These are phyloP conservation scores for Rhynchospora pubera DNA, from an alignment of 176 grass and related monocot species.

Conservation along the genomic window DNA sequence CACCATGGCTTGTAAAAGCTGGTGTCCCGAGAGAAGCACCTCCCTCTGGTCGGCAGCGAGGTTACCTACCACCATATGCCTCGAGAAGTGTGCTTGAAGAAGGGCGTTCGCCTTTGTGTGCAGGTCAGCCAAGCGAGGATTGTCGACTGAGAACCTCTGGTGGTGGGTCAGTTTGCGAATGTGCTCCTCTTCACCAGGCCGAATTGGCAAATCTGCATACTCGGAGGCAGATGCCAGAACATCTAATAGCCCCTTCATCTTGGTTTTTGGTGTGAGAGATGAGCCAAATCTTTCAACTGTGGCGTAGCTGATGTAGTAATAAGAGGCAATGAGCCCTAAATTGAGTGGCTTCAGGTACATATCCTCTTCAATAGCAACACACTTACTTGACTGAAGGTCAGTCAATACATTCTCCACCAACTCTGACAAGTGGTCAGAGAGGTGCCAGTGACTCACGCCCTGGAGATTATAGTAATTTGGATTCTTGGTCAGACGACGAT, in stretches of 20 bases:
- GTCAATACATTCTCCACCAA: constrained; percentile 55
- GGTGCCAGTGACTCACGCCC: constrained; percentile 85
- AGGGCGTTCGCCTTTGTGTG: constrained; percentile 88
- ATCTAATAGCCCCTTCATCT: constrained; percentile 88
- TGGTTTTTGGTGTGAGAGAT: constrained; percentile 74
- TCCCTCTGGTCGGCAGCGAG: constrained; percentile 77
- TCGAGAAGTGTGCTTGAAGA: constrained; percentile 88
- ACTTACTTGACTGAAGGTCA: constrained; percentile 76
- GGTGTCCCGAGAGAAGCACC: constrained; percentile 75
- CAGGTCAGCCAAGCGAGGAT: constrained; percentile 67
- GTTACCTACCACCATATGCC: constrained; percentile 68
- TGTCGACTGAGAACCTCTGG: constrained; percentile 91
- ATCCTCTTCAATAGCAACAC: constrained; percentile 83
- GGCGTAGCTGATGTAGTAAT: constrained; percentile 91
- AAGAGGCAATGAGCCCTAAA: constrained; percentile 89
- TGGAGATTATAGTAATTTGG: constrained; percentile 97
- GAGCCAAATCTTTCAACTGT: constrained; percentile 85
- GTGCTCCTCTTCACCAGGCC: constrained; percentile 70
- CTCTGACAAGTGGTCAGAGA: constrained; percentile 92
- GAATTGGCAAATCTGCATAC: constrained; percentile 65
- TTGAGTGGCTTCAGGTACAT: constrained; percentile 95
- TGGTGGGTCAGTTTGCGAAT: constrained; percentile 83
- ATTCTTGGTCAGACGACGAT: constrained; percentile 76
- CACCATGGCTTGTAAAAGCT: constrained; percentile 93
- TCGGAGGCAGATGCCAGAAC: constrained; percentile 78